Base-by-base conservation (phyloP, 805 yeast species). In the Metschnikowia lochheadii region DNA sequence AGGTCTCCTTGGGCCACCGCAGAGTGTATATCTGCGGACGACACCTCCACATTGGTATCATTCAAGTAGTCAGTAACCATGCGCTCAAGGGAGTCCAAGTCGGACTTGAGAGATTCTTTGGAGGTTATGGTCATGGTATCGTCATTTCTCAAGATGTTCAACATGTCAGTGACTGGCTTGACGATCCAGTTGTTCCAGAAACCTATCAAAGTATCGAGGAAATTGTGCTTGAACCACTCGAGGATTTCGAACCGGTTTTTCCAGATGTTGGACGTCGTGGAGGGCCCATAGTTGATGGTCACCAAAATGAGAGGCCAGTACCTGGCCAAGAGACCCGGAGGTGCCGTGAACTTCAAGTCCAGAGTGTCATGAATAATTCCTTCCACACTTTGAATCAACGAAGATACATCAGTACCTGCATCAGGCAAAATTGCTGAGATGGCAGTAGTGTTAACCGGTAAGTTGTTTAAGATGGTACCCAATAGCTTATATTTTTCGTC, bases 61-160 rank as follows among this genome's bases (percentile, higher is more conserved):
- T 58, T 58, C 37, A 80, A 77, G 62, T 84, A 89, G 47, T 87
- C 94, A 17, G 83, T 72, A 2, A 89, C 89, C 99, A 92, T 92
- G 50, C 97, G 68, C 61, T 89, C 90, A 47, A 92, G 74, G 1
- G 96, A 86, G 42, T 82, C 81, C 56, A 89, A 70, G 59, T 91
- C 97, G 0, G 94, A 81, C 35, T 79, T 77, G 15, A 94, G 72
- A 1, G 96, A 85, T 49, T 87, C 85, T 63, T 86, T 85, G 3
- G 92, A 82, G 68, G 88, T 83, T 20, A 90, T 79, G 0, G 96
- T 86, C 40, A 90, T 80, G 39, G 65, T 62, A 14, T 86, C 85
- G 63, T 91, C 97, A 65, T 88, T 94, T 47, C 94, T 77, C n/a
- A 92, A 83, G 0, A 96, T 89, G 43, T 81, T 77, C 56, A 89